Percentiles rank a stretch among this genome's conserved stretches.
Evolutionary conservation across 2,329 filamentous ascomycete species (phyloP).

Genomic region (Pseudogymnoascus sp.): DNA sequence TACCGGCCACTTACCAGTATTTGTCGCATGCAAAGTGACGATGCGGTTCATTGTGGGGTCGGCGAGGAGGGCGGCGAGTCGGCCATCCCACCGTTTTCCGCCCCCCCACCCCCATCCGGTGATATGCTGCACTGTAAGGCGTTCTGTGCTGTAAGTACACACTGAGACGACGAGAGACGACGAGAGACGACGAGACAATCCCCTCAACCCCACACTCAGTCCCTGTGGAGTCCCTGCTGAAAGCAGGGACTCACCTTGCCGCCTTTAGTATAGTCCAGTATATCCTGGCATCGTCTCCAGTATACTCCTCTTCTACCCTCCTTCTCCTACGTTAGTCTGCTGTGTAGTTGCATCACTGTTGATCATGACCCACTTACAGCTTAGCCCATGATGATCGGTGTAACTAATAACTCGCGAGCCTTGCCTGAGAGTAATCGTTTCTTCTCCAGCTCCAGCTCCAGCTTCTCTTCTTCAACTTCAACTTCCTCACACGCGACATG

Average conservation of each 20-base stretch:
- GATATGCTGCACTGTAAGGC: neutral
- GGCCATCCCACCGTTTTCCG: neutral
- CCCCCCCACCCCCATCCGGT: neutral
- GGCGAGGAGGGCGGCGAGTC: conserved; percentile 1
- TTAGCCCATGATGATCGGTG: conserved; percentile 2
- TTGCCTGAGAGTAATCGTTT: neutral
- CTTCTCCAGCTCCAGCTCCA: neutral
- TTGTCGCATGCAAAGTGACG: neutral
- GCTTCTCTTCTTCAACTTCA: neutral
- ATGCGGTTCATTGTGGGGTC: conserved; percentile 4
- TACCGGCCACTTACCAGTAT: neutral
- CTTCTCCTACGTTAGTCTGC: neutral
- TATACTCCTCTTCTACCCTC: neutral
- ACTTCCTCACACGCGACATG: conserved; percentile 3
- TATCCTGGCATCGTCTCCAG: neutral
- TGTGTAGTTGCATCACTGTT: conserved; percentile 8
- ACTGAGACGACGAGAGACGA: neutral
- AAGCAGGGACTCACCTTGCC: neutral
- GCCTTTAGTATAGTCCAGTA: neutral
- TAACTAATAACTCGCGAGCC: conserved; percentile 7
- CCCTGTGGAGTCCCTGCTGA: neutral
- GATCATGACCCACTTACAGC: neutral
- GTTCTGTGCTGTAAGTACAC: neutral
- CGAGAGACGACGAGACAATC: neutral
- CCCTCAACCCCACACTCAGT: conserved; percentile 8